Evolutionary conservation across 2,329 filamentous ascomycete genomes (phyloP), one percentile per base, ranked within the genome.

Genomic region (Venturiaceae sp.): DNA sequence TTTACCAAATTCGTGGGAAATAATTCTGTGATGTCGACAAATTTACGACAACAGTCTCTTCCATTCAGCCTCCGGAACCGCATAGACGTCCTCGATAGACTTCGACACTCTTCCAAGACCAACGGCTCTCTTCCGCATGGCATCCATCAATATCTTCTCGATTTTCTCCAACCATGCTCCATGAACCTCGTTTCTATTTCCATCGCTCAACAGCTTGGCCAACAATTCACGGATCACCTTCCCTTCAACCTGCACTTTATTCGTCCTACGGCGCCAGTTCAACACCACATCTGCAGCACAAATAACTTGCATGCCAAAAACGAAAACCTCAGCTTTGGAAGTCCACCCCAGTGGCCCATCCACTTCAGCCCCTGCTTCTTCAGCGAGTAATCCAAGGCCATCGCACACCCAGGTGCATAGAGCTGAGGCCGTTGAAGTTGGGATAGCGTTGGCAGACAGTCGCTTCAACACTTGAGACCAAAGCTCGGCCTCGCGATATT

Each of bases 261-360:
- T 54, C 8, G 62, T 62, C 34, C 52, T 52, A 21, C 39, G 56
- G 9, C 57, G 56, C 58, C 70, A 69, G 7, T 55, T 47, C 58
- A 74, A 57, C 36, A 77, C 65, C 9, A 73, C 67, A n/a, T 75
- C 72, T 8, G 71, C 67, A 8, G 68, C 70, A 58, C 71, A 73
- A 5, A 81, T 59, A 0, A 80, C 67, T 21, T 71, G 66, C 61
- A 79, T 64, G 0, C 80, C 82, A 44, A 87, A 72, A 2, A 80
- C 77, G 68, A 91, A 92, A 1, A 85, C 81, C 32, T 84, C 81
- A 0, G 84, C 78, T 58, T 85, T 84, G 1, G 85, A 85, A 1
- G 82, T 81, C 84, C 87, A 91, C 6, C 90, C 88, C 34, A 95
- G 72, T 8, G 86, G 78, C 0, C 86, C 86, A 66, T 90, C 87